A percentile compares a stretch with the other conserved stretches of the same genome.
phyloP scores from a whole-genome alignment of 768 basidiomycete species.

The Boletus patriciae region DNA sequence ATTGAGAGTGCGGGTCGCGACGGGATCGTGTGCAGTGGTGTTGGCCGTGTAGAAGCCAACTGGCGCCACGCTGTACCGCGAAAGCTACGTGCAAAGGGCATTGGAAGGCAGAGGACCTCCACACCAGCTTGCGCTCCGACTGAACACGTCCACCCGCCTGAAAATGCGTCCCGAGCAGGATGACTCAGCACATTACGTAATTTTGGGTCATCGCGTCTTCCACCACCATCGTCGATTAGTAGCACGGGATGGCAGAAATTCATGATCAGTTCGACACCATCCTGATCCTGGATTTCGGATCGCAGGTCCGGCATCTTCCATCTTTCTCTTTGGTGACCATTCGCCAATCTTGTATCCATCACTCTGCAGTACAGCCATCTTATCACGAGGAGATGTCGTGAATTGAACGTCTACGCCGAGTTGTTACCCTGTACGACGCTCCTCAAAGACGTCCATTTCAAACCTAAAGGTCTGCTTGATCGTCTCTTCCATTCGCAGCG shows the following conservation, averaged over 20 bases:
- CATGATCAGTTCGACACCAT: constrained; percentile 96
- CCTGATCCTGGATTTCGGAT: constrained; percentile 96
- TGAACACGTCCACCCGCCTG: neutral
- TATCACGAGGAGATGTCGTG: constrained; percentile 96
- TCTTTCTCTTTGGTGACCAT: constrained; percentile 12
- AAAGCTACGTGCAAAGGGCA: constrained; percentile 25
- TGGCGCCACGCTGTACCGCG: constrained; percentile 13
- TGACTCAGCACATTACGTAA: constrained; percentile 4
- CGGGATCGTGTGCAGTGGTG: constrained; percentile 13
- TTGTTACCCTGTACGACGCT: constrained; percentile 95
- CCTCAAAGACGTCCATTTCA: constrained; percentile 84
- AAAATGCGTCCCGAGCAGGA: constrained; percentile 4
- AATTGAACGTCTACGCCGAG: constrained; percentile 96
- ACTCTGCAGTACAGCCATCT: constrained; percentile 85
- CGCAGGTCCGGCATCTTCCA: constrained; percentile 62
- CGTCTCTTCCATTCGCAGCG: neutral
- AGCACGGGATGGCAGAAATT: constrained; percentile 69
- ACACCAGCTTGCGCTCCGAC: constrained; percentile 4
- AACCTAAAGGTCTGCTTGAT: constrained; percentile 77
- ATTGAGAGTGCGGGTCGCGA: constrained; percentile 3
- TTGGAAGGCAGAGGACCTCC: constrained; percentile 22
- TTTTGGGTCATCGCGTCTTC: too few species aligned
- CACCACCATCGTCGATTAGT: neutral
- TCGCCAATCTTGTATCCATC: constrained; percentile 6
- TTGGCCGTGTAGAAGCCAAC: constrained; percentile 9